Conservation (phyloP, 371 early-diverging fungal species). For the Rhizopus stolonifer region DNA sequence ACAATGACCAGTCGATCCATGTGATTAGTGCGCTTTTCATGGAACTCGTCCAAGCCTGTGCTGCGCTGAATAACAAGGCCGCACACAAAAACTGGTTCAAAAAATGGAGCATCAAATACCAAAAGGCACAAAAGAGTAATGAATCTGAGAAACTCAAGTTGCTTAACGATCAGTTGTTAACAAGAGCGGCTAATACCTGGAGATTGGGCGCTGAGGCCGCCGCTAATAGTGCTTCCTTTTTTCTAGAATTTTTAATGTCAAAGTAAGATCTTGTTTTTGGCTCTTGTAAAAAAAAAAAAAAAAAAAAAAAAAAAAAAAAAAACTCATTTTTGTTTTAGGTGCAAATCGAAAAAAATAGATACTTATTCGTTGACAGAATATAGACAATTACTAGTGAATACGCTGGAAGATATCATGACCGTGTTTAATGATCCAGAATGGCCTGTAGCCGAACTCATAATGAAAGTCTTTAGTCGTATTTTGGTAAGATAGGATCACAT, state of each 20-base stretch:
- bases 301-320: not conserved
- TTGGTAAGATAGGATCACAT: conserved; percentile 41
- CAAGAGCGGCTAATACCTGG: conserved; percentile 31
- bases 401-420: conserved; percentile 72
- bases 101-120: conserved; percentile 35
- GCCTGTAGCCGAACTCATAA: conserved; percentile 82
- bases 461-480: conserved; percentile 61
- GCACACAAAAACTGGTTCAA: conserved; percentile 29
- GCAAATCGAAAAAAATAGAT: conserved; percentile 52
- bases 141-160: conserved; percentile 22
- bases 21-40: conserved; percentile 79
- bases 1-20: conserved; percentile 71
- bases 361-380: conserved; percentile 69
- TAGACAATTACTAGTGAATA: conserved; percentile 62
- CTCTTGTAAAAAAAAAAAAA: not conserved
- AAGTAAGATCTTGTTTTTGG: conserved; percentile 32
- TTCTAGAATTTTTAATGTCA: conserved; percentile 66
- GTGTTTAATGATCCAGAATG: conserved; percentile 86
- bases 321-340: conserved; percentile 30
- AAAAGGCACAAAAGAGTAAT: conserved; percentile 30
- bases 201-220: conserved; percentile 54
- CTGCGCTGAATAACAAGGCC: conserved; percentile 30
- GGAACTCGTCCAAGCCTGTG: conserved; percentile 75
- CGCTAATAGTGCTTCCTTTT: conserved; percentile 57
- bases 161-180: conserved; percentile 20